Evolutionary conservation across 768 basidiomycete species (phyloP).

Genomic region (Leccinum uliginosum): DNA sequence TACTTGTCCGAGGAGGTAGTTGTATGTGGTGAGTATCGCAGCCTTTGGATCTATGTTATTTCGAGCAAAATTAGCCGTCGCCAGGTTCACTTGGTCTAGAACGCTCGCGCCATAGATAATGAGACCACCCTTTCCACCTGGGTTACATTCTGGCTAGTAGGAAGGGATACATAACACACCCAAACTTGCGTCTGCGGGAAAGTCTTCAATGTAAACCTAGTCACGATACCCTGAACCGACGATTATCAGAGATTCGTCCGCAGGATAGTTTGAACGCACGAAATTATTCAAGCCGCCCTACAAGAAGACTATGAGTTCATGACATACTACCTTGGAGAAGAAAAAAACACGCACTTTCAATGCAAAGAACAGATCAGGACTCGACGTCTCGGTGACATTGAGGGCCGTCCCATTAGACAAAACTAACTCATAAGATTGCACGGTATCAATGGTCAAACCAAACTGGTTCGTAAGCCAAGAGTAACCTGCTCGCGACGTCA

Average conservation of each 20-base stretch:
- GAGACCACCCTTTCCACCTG: slow-evolving; percentile 43
- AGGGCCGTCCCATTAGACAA: slow-evolving; percentile 39
- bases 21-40: slow-evolving; percentile 41
- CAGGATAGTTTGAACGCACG: slow-evolving; percentile 18
- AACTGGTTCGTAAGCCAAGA: slow-evolving; percentile 56
- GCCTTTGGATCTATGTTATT: slow-evolving; percentile 22
- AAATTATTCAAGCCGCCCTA: slow-evolving; percentile 67
- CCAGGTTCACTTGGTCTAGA: slow-evolving; percentile 12
- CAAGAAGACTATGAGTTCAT: background rate
- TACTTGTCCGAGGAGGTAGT: slow-evolving; percentile 12
- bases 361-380: slow-evolving; percentile 42
- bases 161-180: slow-evolving; percentile 36
- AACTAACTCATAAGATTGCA: slow-evolving; percentile 54
- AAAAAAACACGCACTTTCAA: slow-evolving; percentile 32
- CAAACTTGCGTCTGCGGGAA: slow-evolving; percentile 56
- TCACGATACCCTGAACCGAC: slow-evolving; percentile 48
- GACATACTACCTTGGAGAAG: background rate
- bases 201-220: slow-evolving; percentile 49
- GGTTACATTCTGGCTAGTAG: background rate
- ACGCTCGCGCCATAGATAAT: slow-evolving; percentile 26
- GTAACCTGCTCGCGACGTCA: slow-evolving; percentile 8
- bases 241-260: background rate
- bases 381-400: slow-evolving; percentile 29
- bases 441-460: slow-evolving; percentile 54
- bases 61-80: slow-evolving; percentile 20